Evolutionary conservation across 2,329 filamentous ascomycete genomes (phyloP), one percentile per base, ranked within the genome.

Genomic region (Phialophora tarda): DNA sequence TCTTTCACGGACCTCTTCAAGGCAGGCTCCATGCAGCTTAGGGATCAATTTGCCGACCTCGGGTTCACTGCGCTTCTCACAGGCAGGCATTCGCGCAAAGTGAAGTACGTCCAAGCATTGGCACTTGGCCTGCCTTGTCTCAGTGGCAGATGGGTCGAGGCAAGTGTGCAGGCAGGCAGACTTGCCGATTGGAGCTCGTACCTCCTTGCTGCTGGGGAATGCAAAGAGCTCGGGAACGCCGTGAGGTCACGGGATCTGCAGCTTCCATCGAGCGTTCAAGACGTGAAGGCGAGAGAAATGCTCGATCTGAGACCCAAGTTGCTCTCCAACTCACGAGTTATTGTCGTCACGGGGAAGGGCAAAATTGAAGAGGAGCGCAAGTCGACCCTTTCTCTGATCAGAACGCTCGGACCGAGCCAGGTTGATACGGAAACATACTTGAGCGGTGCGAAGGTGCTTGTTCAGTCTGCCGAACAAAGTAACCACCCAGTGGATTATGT

Each of bases 91-190:
- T 95, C 91, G 6, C 88, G 94, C 55, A 93, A 92, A 69, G 86
- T 89, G 58, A 99, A 98, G 76, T 97, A 95, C 77, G 91, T 98
- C 84, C 93, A 98, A 79, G 95, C 95, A 0, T 85, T 99, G 1
- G 93, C 95, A 0, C 85, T 99, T 0, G 92, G 92, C 0, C 79
- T 99, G 0, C 95, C 95, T 0, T 97, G 93, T 73, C 82, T 99
- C 1, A 90, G 92, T 5, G 85, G 88, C 5, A 88, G 89, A 62
- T 99, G 95, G 94, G 82, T 96, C 56, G 83, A 86, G 28, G 85
- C 90, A 58, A 97, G 91, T 68, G 77, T 94, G 2, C 77, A 82
- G 0, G 86, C 86, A 34, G 81, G 83, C 5, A 75, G 79, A 7
- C 78, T 94, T 0, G 78, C 96, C 0, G 86, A 91, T 59, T 97